Evolutionary conservation across 139 green algal genomes (phyloP).

Genomic region (Closterium sp.): DNA sequence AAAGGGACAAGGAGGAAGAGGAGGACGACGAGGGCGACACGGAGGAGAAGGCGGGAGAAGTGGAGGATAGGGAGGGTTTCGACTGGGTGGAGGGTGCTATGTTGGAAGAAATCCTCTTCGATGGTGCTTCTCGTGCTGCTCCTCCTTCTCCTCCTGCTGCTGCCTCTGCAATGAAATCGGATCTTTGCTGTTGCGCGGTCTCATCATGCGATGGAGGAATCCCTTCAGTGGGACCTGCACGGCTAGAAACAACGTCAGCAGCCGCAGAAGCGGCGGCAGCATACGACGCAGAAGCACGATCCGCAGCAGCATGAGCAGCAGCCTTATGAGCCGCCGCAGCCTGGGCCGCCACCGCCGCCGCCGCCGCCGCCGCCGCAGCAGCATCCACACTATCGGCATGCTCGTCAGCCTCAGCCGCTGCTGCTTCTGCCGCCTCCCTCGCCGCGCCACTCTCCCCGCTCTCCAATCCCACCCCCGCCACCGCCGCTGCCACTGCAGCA

Average conservation of each 20-base stretch:
- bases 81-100: too few species aligned
- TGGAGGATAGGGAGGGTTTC: neutral
- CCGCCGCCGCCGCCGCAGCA: neutral
- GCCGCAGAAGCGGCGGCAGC: neutral
- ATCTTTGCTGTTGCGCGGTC: neutral
- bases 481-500: neutral
- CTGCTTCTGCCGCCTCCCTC: neutral
- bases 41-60: neutral
- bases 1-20: neutral
- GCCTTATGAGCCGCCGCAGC: too few species aligned
- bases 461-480: neutral
- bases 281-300: neutral
- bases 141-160: neutral
- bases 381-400: neutral
- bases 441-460: neutral
- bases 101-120: neutral
- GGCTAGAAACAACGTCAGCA: too few species aligned
- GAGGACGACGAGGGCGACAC: neutral
- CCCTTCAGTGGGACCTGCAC: neutral
- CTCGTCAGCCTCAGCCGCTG: neutral
- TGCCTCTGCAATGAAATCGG: neutral
- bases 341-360: too few species aligned
- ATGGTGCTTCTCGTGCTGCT: too few species aligned
- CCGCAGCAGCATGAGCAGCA: neutral
- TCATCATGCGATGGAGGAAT: neutral